Conservation (phyloP, 495 filamentous ascomycete species). For the Xylaria flabelliformis region DNA sequence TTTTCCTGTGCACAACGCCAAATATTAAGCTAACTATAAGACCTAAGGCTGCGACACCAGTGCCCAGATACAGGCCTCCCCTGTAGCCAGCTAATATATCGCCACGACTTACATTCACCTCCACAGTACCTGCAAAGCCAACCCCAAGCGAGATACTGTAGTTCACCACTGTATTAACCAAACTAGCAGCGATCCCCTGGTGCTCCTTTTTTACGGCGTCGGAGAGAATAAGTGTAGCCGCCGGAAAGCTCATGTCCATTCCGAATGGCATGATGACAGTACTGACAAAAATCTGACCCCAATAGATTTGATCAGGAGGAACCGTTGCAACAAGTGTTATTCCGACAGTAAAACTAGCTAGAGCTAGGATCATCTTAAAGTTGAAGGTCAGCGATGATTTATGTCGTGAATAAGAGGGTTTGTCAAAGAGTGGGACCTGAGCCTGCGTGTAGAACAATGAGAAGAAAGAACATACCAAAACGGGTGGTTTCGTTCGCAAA, state of each 20-base stretch:
- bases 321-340: conserved; percentile 53
- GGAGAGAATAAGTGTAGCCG: conserved; percentile 48
- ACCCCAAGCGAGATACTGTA: conserved; percentile 55
- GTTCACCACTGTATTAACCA: conserved; percentile 53
- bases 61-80: conserved; percentile 43
- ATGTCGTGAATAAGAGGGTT: not conserved
- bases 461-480: not conserved
- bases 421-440: not conserved
- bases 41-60: conserved; percentile 42
- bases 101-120: conserved; percentile 45
- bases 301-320: conserved; percentile 56
- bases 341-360: conserved; percentile 55
- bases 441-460: not conserved
- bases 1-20: not conserved
- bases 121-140: conserved; percentile 55
- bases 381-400: conserved; percentile 34
- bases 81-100: conserved; percentile 46
- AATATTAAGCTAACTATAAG: conserved; percentile 27
- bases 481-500: not conserved
- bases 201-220: conserved; percentile 48
- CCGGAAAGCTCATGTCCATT: conserved; percentile 57
- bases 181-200: conserved; percentile 52
- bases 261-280: conserved; percentile 58
- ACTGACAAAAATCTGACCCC: conserved; percentile 53
- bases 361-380: conserved; percentile 56